Evolutionary conservation across 805 yeast genomes (phyloP).

Genomic region (Metschnikowia anglica): DNA sequence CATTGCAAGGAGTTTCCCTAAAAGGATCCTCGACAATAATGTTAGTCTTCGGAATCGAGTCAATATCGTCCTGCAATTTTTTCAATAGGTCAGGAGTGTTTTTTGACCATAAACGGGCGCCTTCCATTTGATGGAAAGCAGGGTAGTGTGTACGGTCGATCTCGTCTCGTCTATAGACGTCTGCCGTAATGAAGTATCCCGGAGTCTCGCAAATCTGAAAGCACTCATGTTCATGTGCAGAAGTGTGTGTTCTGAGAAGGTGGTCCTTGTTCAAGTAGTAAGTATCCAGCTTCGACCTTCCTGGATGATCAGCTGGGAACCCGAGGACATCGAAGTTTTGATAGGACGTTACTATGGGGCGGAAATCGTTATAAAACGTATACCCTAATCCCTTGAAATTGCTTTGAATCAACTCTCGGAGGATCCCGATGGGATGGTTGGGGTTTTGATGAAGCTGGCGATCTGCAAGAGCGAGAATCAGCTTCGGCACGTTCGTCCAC

Average conservation of each 20-base stretch:
- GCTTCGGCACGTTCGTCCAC: slow-evolving; percentile 82
- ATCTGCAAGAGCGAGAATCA: slow-evolving; percentile 65
- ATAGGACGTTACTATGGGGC: slow-evolving; percentile 76
- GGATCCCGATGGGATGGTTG: slow-evolving; percentile 87
- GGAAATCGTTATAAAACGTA: slow-evolving; percentile 75
- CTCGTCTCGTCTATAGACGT: slow-evolving; percentile 93
- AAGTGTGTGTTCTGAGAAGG: slow-evolving; percentile 87
- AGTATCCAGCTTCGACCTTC: slow-evolving; percentile 88
- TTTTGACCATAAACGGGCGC: slow-evolving; percentile 82
- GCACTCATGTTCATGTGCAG: slow-evolving; percentile 93
- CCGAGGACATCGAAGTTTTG: slow-evolving; percentile 92
- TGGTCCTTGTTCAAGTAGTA: slow-evolving; percentile 77
- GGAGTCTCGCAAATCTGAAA: slow-evolving; percentile 66
- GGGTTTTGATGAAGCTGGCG: slow-evolving; percentile 71
- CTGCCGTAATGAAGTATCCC: slow-evolving; percentile 92
- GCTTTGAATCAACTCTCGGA: slow-evolving; percentile 68
- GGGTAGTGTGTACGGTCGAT: slow-evolving; percentile 96
- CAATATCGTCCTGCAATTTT: slow-evolving; percentile 50
- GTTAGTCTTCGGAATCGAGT: slow-evolving; percentile 61
- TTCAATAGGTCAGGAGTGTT: slow-evolving; percentile 45
- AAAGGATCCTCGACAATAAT: slow-evolving; percentile 76
- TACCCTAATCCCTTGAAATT: slow-evolving; percentile 66
- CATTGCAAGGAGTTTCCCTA: slow-evolving; percentile 46
- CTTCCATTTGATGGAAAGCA: slow-evolving; percentile 97
- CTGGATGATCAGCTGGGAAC: slow-evolving; percentile 90